phyloP scores from a whole-genome alignment of 306 rosid genomes.

The Castanopsis chinensis region DNA sequence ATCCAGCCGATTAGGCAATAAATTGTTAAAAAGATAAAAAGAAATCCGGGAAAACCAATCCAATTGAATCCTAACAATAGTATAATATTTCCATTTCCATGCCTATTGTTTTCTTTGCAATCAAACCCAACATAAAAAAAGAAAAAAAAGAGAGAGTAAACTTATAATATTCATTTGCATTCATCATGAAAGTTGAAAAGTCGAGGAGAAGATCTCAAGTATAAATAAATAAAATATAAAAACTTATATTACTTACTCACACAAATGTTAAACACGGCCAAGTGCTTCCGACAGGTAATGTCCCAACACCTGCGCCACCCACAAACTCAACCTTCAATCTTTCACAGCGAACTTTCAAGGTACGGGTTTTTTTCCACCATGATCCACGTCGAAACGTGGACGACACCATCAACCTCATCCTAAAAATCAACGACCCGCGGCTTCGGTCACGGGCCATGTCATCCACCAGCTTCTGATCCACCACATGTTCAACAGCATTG shows the following conservation, averaged over 20 bases:
- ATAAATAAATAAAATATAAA: not conserved
- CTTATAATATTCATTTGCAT: too few species aligned
- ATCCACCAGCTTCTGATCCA: not conserved
- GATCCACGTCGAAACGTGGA: conserved; percentile 1
- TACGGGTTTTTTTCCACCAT: not conserved
- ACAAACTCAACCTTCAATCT: conserved; percentile 40
- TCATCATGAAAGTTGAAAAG: too few species aligned
- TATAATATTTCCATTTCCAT: too few species aligned
- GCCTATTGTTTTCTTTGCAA: too few species aligned
- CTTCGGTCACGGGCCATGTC: conserved; percentile 17
- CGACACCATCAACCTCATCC: conserved; percentile 20
- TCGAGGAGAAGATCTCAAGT: not conserved
- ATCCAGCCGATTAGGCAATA: too few species aligned
- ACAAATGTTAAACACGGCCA: conserved; percentile 1
- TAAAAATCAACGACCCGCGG: conserved; percentile 19
- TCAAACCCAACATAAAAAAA: too few species aligned
- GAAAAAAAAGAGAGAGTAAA: too few species aligned
- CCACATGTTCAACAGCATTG: not conserved
- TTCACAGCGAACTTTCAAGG: conserved; percentile 27
- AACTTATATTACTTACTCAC: not conserved
- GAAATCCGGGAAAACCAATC: too few species aligned
- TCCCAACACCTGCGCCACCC: conserved; percentile 11
- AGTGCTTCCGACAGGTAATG: not conserved
- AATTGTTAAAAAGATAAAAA: too few species aligned
- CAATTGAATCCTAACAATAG: too few species aligned